Conservation (phyloP, 2,329 filamentous ascomycete genomes). For the Raffaelea ambrosiae region DNA sequence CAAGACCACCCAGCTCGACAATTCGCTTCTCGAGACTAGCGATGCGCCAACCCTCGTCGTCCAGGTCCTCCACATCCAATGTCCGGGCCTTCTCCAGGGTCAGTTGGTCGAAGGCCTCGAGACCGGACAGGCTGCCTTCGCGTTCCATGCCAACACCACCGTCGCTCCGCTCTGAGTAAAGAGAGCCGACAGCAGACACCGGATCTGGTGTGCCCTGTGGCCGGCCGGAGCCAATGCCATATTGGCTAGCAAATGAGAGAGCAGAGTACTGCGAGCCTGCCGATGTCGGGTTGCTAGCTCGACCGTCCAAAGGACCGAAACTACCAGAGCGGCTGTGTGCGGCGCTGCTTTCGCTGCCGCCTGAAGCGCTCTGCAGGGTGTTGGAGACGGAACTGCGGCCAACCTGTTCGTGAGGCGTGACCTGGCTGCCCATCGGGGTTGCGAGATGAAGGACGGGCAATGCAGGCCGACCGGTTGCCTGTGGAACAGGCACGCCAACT, state of each 20-base stretch:
- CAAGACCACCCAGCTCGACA: slow-evolving; percentile 77
- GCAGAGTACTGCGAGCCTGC: slow-evolving; percentile 83
- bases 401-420: slow-evolving; percentile 60
- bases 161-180: slow-evolving; percentile 75
- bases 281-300: slow-evolving; percentile 72
- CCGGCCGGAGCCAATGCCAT: slow-evolving; percentile 57
- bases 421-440: slow-evolving; percentile 77
- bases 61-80: slow-evolving; percentile 86
- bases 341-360: slow-evolving; percentile 70
- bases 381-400: slow-evolving; percentile 42
- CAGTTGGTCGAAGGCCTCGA: slow-evolving; percentile 72
- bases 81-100: slow-evolving; percentile 74
- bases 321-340: slow-evolving; percentile 77
- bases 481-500: slow-evolving; percentile 43
- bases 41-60: slow-evolving; percentile 91
- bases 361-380: slow-evolving; percentile 59
- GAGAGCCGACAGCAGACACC: slow-evolving; percentile 76
- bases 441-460: slow-evolving; percentile 77
- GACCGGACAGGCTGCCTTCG: slow-evolving; percentile 69
- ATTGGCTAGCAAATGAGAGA: slow-evolving; percentile 68
- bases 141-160: slow-evolving; percentile 70
- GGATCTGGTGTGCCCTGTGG: slow-evolving; percentile 70
- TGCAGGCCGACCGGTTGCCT: slow-evolving; percentile 41
- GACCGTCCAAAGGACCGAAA: slow-evolving; percentile 68
- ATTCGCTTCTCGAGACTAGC: slow-evolving; percentile 85